phyloP scores from a whole-genome alignment of 495 filamentous ascomycete genomes.

The Cladorrhinum samala region DNA sequence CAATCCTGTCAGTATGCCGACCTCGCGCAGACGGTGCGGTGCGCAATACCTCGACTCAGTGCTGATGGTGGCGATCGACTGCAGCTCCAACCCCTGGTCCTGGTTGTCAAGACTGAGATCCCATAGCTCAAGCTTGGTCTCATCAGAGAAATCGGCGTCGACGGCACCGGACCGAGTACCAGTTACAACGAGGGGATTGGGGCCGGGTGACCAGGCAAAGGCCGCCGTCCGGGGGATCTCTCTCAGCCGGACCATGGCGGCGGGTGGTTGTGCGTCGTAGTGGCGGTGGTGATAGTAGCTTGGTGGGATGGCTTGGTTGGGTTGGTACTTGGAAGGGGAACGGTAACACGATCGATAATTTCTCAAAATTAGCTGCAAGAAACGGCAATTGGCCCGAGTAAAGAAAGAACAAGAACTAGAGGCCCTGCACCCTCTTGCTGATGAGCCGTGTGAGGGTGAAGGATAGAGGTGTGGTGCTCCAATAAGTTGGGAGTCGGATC shows the following conservation, averaged over 20 bases:
- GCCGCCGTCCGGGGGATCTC: conserved; percentile 94
- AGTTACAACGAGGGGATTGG: conserved; percentile 79
- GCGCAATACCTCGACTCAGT: conserved; percentile 76
- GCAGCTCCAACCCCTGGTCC: conserved; percentile 71
- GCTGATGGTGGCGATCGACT: conserved; percentile 73
- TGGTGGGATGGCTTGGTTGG: not conserved
- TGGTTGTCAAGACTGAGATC: conserved; percentile 73
- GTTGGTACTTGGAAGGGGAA: not conserved
- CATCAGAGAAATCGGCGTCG: conserved; percentile 94
- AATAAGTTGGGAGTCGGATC: conserved; percentile 7
- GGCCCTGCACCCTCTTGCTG: conserved; percentile 17
- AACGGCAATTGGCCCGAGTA: conserved; percentile 16
- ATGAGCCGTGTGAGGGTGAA: conserved; percentile 13
- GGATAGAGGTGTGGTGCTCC: conserved; percentile 13
- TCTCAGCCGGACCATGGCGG: conserved; percentile 85
- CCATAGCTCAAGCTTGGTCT: conserved; percentile 95
- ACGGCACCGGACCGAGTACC: conserved; percentile 93
- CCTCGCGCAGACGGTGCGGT: not conserved
- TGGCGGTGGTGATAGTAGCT: conserved; percentile 2
- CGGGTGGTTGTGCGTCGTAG: too few relatives aligned
- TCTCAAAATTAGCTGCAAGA: too few relatives aligned
- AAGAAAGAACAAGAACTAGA: conserved; percentile 12
- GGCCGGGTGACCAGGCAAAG: conserved; percentile 89
- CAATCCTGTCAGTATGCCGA: conserved; percentile 9
- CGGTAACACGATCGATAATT: not conserved